These are phyloP conservation scores for Podospora comata DNA, from an alignment of 495 filamentous ascomycete species.

Conservation along the genomic window DNA sequence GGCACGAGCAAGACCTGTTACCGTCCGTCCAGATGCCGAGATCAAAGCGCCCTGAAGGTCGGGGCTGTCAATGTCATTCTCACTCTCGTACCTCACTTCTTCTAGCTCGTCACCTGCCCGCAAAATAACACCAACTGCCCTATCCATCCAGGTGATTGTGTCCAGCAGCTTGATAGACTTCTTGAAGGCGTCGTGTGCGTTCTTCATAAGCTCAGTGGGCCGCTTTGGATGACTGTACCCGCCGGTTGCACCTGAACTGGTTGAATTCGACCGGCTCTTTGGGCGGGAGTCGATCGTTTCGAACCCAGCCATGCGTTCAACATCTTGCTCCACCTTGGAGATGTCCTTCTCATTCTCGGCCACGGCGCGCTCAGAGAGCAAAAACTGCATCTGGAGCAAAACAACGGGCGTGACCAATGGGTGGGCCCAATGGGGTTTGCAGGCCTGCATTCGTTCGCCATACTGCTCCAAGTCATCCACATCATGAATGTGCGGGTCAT, in stretches of 20 bases:
- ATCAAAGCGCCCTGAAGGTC: not conserved
- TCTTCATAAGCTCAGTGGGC: slow-evolving; percentile 36
- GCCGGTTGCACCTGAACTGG: not conserved
- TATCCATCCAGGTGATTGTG: slow-evolving; percentile 37
- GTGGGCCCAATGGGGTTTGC: slow-evolving; percentile 33
- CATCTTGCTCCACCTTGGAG: slow-evolving; percentile 29
- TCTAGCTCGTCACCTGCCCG: slow-evolving; percentile 34
- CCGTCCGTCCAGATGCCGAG: not conserved
- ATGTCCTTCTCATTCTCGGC: slow-evolving; percentile 33
- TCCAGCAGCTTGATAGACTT: slow-evolving; percentile 32
- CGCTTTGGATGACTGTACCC: slow-evolving; percentile 12
- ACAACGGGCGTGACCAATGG: slow-evolving; percentile 33
- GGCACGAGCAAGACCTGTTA: not conserved
- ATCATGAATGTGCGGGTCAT: slow-evolving; percentile 32
- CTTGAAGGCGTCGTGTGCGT: slow-evolving; percentile 35
- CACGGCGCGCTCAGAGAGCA: slow-evolving; percentile 34
- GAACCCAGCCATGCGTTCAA: slow-evolving; percentile 32
- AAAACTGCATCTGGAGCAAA: slow-evolving; percentile 34
- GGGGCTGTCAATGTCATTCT: slow-evolving; percentile 10
- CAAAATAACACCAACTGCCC: slow-evolving; percentile 32
- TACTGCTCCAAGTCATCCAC: slow-evolving; percentile 36
- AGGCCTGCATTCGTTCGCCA: slow-evolving; percentile 34
- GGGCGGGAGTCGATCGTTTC: slow-evolving; percentile 1
- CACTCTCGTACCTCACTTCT: slow-evolving; percentile 19
- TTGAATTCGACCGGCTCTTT: not conserved